These are phyloP conservation scores for Hypoxylon intermedium DNA, from an alignment of 495 filamentous ascomycete species.

Conservation along the genomic window DNA sequence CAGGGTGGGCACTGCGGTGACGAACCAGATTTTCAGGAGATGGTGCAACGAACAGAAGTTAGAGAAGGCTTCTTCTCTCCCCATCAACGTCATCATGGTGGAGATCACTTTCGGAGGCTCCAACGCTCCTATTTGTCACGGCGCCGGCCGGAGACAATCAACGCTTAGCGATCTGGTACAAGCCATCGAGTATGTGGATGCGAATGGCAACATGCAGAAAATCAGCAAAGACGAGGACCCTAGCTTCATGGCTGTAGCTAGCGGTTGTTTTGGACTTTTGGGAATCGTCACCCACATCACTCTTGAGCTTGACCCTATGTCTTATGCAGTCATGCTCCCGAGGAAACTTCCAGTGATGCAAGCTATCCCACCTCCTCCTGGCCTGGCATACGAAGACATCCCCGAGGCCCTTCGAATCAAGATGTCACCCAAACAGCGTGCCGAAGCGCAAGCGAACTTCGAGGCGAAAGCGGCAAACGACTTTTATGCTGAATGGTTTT, in stretches of 20 bases:
- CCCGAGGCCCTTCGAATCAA: slow-evolving; percentile 49
- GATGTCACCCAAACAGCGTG: slow-evolving; percentile 41
- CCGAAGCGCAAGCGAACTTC: slow-evolving; percentile 44
- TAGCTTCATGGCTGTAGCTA: slow-evolving; percentile 50
- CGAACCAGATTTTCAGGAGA: slow-evolving; percentile 58
- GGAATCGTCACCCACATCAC: slow-evolving; percentile 63
- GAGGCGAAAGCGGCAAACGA: slow-evolving; percentile 48
- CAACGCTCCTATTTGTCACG: slow-evolving; percentile 63
- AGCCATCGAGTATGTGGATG: slow-evolving; percentile 59
- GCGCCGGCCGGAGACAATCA: slow-evolving; percentile 53
- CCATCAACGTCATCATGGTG: slow-evolving; percentile 60
- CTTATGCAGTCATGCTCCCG: slow-evolving; percentile 56
- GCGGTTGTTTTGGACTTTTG: slow-evolving; percentile 60
- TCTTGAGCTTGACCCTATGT: slow-evolving; percentile 59
- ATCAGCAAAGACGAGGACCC: slow-evolving; percentile 49
- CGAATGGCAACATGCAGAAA: slow-evolving; percentile 52
- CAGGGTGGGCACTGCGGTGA: slow-evolving; percentile 54
- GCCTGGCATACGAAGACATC: slow-evolving; percentile 44
- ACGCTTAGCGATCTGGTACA: slow-evolving; percentile 58
- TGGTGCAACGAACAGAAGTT: slow-evolving; percentile 53
- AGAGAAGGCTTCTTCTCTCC: slow-evolving; percentile 48
- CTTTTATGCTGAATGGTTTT: slow-evolving; percentile 63
- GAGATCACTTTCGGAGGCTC: slow-evolving; percentile 61
- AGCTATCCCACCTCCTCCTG: slow-evolving; percentile 54
- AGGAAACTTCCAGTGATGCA: slow-evolving; percentile 52